Evolutionary conservation across 495 filamentous ascomycete species (phyloP), one percentile per base, ranked within the genome.

Genomic region (Penicillium psychrofluorescens): DNA sequence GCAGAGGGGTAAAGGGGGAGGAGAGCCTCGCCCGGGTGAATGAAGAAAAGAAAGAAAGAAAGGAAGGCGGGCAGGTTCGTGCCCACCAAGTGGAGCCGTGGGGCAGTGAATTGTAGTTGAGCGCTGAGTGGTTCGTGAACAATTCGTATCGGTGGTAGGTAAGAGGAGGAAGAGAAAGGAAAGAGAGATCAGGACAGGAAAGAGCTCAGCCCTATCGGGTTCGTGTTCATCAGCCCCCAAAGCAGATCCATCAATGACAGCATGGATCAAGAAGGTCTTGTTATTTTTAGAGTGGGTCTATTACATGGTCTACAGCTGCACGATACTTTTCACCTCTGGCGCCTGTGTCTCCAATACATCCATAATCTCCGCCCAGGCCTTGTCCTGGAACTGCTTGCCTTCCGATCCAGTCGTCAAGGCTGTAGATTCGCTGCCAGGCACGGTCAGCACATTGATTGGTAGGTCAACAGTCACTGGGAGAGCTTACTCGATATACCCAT

Each of bases 401-500:
- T 67, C 56, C 4, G 35, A 11, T 7, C 63, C 60, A 4, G 47
- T 53, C 0, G 65, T 68, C 9, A 72, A 40, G 1, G 68, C 64
- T 0, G 45, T 46, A 6, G 68, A 68, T 54, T 70, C 68, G 48
- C 67, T 72, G 32, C 16, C 28, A 42, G 10, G 32, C 22, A 41
- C 8, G 1, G 30, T 48, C 37, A 54, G 49, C 38, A 42, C 22
- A 22, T 22, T 3, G 22, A 22, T 22, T 22, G 4, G 0, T 3
- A 4, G 2, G 22, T 22, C 32, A 43, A 14, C 29, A 11, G 22
- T 11, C 6, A 13, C 5, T 10, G 29, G 15, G 30, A 10, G 35
- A 12, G 52, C 69, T 49, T 62, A 73, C 69, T 70, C 66, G 1
- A 71, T 45, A 50, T 70, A 68, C 10, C 61, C 64, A 58, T 71